Base-by-base conservation (phyloP, 164 flowering plant species). In the Piper longum region DNA sequence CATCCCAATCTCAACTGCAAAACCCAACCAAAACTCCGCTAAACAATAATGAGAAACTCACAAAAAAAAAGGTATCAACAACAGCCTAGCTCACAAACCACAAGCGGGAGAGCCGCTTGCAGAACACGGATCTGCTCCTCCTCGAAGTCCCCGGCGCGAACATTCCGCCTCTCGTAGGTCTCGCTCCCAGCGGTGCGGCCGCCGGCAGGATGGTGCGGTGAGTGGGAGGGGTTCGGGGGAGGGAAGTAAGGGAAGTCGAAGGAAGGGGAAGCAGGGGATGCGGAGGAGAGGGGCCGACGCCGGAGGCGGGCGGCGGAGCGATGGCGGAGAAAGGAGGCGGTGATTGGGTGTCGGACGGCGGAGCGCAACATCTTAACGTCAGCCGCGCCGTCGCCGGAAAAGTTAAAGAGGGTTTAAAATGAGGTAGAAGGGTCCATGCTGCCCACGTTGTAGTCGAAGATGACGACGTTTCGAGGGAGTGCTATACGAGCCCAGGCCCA, bases 121-220 rank as follows among this genome's bases (percentile, higher is more conserved):
- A 91, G 96, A 61, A 91, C 87, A n/a, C 88, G 85, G 64, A 79
- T 78, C 70, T 89, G 89, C 73, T 91, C 95, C 2, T 86, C 89
- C 73, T 81, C 72, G 74, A 76, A 87, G 5, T 77, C 83, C 7
- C 61, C 65, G 39, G 54, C 66, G 13, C 57, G 56, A 3, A 56
- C n/a, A 39, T 68, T 68, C 65, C 56, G 60, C 39, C 60, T 62
- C 59, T 65, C 59, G 7, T 66, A 63, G 7, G 62, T 66, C 2
- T 26, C 7, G n/a, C 56, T 44, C 62, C 48, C 41, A 11, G 26
- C 69, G 67, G 40, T 40, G 36, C 18, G n/a, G 39, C 60, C 7
- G 18, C 44, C 42, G 41, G 36, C 65, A 9, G 44, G 17, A 11
- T 42, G 40, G 3, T 40, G 43, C 57, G 66, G 57, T 16, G 51